Evolutionary conservation across 225 moss, liverwort and hornwort genomes (phyloP).

Genomic region (Pseudisothecium myosuroides): DNA sequence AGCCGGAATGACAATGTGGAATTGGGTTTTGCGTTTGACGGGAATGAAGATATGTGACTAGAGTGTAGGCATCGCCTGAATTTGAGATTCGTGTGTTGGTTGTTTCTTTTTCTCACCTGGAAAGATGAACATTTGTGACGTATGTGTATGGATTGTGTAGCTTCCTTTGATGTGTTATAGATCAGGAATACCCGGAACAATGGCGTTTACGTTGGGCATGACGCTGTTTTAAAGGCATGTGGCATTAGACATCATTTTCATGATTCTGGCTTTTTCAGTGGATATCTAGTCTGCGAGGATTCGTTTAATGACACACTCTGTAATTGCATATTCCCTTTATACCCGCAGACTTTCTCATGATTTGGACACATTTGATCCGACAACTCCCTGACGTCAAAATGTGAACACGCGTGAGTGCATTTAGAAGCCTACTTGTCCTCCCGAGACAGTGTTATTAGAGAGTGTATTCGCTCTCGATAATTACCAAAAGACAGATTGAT

Average conservation of each 20-base stretch:
- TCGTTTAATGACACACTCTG: not conserved
- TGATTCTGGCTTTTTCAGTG: not conserved
- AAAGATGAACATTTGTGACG: not conserved
- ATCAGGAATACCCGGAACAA: conserved; percentile 6
- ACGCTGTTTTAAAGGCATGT: conserved; percentile 8
- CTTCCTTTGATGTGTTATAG: not conserved
- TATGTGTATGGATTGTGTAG: not conserved
- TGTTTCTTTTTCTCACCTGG: not conserved
- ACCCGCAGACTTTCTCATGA: too few relatives aligned
- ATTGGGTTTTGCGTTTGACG: not conserved
- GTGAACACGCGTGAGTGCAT: not conserved
- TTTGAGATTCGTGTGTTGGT: not conserved
- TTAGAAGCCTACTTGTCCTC: not conserved
- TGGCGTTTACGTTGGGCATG: not conserved
- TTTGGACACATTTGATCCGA: too few relatives aligned
- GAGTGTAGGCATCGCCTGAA: not conserved
- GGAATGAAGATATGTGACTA: not conserved
- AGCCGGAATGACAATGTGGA: too few relatives aligned
- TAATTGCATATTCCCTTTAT: not conserved
- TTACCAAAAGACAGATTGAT: not conserved
- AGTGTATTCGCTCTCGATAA: not conserved
- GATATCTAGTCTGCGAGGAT: not conserved
- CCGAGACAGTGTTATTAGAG: not conserved
- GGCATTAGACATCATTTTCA: not conserved
- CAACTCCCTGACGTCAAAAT: not conserved